phyloP scores from a whole-genome alignment of 176 grass and related monocot genomes.

The Lolium perenne region DNA sequence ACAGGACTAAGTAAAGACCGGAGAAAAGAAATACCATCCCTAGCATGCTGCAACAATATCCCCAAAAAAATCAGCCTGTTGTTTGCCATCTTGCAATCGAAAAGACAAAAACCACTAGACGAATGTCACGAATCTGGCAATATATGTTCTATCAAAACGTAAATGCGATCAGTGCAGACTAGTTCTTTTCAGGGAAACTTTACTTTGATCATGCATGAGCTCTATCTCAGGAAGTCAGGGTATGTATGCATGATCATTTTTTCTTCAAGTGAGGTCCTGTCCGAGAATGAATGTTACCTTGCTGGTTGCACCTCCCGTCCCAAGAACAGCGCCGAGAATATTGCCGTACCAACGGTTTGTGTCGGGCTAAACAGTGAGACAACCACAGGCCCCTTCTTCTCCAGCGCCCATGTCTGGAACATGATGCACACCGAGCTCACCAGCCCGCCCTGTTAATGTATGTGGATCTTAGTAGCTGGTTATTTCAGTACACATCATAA shows the following conservation, averaged over 20 bases:
- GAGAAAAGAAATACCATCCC: slow-evolving; percentile 68
- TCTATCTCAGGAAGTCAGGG: slow-evolving; percentile 5
- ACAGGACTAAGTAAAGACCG: slow-evolving; percentile 70
- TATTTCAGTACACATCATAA: neutral
- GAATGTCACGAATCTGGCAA: neutral
- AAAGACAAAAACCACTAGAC: neutral
- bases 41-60: slow-evolving; percentile 49
- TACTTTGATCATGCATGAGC: neutral
- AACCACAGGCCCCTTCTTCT: slow-evolving; percentile 77
- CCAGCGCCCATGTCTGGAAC: slow-evolving; percentile 76
- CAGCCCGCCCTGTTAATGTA: slow-evolving; percentile 48
- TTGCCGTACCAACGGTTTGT: slow-evolving; percentile 63
- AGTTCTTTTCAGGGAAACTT: neutral
- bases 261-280: neutral
- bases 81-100: neutral
- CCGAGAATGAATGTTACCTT: slow-evolving; percentile 55
- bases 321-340: slow-evolving; percentile 69
- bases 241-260: neutral
- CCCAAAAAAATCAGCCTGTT: neutral
- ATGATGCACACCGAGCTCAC: slow-evolving; percentile 60
- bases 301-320: slow-evolving; percentile 49
- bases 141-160: neutral
- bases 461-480: neutral
- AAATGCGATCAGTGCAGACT: neutral
- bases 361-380: slow-evolving; percentile 77